Base-by-base conservation (phyloP, 2,329 filamentous ascomycete genomes). In the Coniosporium tulheliwenetii region DNA sequence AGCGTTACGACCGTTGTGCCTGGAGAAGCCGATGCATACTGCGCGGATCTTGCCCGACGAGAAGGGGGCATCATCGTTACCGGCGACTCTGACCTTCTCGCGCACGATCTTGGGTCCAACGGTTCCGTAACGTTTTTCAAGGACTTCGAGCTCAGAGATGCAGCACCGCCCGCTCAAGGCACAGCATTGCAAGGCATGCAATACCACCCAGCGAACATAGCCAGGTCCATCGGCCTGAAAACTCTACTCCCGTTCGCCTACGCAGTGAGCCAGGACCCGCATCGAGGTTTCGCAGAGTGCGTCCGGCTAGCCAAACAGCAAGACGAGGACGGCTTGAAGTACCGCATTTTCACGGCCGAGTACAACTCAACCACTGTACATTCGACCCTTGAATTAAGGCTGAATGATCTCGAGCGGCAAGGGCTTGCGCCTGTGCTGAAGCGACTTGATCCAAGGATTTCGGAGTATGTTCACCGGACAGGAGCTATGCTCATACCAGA, bases 11-110 rank as follows among this genome's bases (percentile, higher is more conserved):
- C 66, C 16, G 67, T 91, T 10, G 79, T 93, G 0, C 77, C 85
- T 0, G 86, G 83, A 0, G 89, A 96, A 60, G 89, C 89, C 1
- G 89, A 96, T 54, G 61, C 69, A 16, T 91, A 76, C 60, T 94
- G 86, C 55, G 85, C 85, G 2, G 61, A 69, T 10, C 67, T 77
- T 40, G 69, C 83, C 5, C 66, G 66, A n/a, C 46, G 62, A 2
- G 53, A 66, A 29, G 65, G 69, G 2, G 75, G 73, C 0, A 63
- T 66, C 1, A 64, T 78, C 26, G 60, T 95, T 5, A 93, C 85
- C 0, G 79, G 77, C n/a, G 89, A 96, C 52, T 93, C 86, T 0
- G 89, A 96, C 53, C 67, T 95, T 8, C 64, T 93, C 0, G 69
- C 89, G 0, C 79, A 87, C 53, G 71, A 85, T 43, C 67, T 89